A percentile compares a stretch with the other conserved stretches of the same genome.
phyloP scores from a whole-genome alignment of 768 basidiomycete genomes.

The Lyophyllum semitale region DNA sequence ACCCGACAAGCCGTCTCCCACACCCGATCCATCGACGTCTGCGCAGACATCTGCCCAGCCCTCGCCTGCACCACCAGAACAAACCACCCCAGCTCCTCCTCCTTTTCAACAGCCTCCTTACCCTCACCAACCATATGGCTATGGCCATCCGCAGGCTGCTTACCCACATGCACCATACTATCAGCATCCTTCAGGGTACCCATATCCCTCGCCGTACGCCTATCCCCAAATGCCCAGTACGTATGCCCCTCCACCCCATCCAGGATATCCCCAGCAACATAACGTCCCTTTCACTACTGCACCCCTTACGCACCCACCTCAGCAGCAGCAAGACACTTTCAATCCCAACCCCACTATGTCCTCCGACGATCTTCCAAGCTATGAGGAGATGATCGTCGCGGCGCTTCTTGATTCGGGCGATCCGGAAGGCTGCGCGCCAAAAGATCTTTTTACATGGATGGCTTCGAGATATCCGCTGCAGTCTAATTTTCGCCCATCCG shows the following conservation, averaged over 20 bases:
- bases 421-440: conserved; percentile 80
- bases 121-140: conserved; percentile 59
- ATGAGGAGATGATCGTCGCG: conserved; percentile 91
- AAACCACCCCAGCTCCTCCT: conserved; percentile 17
- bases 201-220: conserved; percentile 26
- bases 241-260: conserved; percentile 29
- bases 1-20: conserved; percentile 24
- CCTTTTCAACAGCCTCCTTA: conserved; percentile 36
- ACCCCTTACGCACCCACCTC: conserved; percentile 28
- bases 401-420: conserved; percentile 68
- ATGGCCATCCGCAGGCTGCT: conserved; percentile 44
- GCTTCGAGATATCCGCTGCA: conserved; percentile 78
- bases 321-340: conserved; percentile 23
- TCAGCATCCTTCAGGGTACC: conserved; percentile 47
- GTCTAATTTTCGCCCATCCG: conserved; percentile 87
- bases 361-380: conserved; percentile 71
- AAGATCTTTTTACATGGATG: conserved; percentile 85
- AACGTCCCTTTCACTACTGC: conserved; percentile 34
- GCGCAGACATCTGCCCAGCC: conserved; percentile 8
- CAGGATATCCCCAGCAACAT: conserved; percentile 28
- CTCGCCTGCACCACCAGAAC: conserved; percentile 18
- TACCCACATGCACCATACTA: conserved; percentile 76
- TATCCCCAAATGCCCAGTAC: conserved; percentile 9
- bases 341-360: conserved; percentile 21
- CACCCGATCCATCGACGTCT: conserved; percentile 16